phyloP scores from a whole-genome alignment of 78 protist genomes.

The Carpediemonas membranifera region DNA sequence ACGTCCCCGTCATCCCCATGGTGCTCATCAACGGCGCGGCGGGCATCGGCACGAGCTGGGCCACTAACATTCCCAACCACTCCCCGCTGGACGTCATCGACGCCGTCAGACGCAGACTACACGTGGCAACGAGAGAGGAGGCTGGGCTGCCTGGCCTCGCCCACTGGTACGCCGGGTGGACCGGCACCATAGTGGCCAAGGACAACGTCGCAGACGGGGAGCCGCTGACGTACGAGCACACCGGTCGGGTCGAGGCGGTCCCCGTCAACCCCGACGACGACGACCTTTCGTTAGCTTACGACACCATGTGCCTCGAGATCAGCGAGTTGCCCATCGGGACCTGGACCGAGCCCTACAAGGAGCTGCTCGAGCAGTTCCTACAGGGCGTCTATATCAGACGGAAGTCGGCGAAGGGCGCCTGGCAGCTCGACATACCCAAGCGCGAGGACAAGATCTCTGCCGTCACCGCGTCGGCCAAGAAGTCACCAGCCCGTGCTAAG shows the following conservation, averaged over 20 bases:
- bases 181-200: background rate
- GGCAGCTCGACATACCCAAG: too few species aligned
- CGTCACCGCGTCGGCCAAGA: too few species aligned
- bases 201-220: background rate
- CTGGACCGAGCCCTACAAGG: conserved; percentile 11
- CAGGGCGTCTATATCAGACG: too few species aligned
- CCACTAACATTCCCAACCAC: conserved; percentile 62
- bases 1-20: conserved; percentile 90
- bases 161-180: too few species aligned
- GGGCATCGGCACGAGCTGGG: conserved; percentile 87
- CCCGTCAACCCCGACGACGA: too few species aligned
- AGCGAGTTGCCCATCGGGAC: conserved; percentile 35
- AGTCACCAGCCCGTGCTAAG: too few species aligned
- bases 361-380: too few species aligned
- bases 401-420: too few species aligned
- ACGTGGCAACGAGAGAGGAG: background rate
- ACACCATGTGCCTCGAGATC: too few species aligned
- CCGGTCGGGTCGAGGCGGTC: background rate
- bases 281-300: too few species aligned
- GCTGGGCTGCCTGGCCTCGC: background rate
- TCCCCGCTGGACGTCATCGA: conserved; percentile 74
- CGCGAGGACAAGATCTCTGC: too few species aligned
- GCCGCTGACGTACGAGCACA: background rate
- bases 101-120: conserved; percentile 19
- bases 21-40: conserved; percentile 85